These are phyloP conservation scores for Ogataea paradorogensis DNA, from an alignment of 805 yeast species.

Conservation along the genomic window DNA sequence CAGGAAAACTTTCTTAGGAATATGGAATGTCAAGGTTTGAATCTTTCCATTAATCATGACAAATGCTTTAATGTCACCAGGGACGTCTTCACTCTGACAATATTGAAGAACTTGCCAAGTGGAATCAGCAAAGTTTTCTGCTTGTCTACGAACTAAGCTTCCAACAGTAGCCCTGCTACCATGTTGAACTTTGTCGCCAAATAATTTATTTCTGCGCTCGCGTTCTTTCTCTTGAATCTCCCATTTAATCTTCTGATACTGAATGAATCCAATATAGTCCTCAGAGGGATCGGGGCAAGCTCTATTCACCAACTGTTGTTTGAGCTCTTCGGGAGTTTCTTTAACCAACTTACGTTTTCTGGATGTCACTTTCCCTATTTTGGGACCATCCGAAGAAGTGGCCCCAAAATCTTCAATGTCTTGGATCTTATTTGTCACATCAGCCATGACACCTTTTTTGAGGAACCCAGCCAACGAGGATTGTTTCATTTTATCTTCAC, in stretches of 20 bases:
- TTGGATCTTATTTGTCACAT: conserved; percentile 38
- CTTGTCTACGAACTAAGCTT: conserved; percentile 68
- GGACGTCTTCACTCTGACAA: conserved; percentile 44
- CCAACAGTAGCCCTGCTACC: conserved; percentile 62
- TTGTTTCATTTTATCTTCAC: conserved; percentile 71
- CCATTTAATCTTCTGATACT: conserved; percentile 88
- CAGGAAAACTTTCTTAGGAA: conserved; percentile 73
- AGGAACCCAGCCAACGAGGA: conserved; percentile 61
- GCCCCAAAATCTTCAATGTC: conserved; percentile 77
- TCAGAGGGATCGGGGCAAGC: conserved; percentile 63
- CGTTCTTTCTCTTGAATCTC: conserved; percentile 67
- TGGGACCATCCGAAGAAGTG: conserved; percentile 28
- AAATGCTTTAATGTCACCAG: conserved; percentile 77
- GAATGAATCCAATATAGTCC: conserved; percentile 66
- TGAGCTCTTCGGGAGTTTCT: conserved; percentile 42
- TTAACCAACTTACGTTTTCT: conserved; percentile 40
- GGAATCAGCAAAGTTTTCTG: conserved; percentile 71
- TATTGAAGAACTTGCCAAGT: conserved; percentile 87
- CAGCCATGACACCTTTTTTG: conserved; percentile 36
- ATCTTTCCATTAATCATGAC: conserved; percentile 68
- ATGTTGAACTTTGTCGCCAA: conserved; percentile 56
- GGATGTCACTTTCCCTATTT: conserved; percentile 45
- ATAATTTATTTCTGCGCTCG: conserved; percentile 67
- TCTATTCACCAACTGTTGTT: conserved; percentile 45
- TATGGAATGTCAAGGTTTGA: conserved; percentile 67